Base-by-base conservation (phyloP, 805 yeast species). In the Saturnispora sanitii region DNA sequence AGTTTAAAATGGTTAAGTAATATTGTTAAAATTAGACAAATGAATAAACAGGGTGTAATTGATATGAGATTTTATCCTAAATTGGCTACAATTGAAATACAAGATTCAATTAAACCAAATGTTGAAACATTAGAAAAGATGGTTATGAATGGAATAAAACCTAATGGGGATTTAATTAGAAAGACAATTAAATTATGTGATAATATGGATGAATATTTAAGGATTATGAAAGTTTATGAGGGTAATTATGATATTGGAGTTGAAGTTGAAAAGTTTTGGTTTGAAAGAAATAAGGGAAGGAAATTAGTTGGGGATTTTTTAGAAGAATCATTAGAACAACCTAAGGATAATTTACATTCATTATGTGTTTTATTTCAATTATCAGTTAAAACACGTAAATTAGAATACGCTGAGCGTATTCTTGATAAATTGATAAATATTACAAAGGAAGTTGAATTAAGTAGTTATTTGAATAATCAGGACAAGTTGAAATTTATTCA, bases 401-500 rank as follows among this genome's bases (percentile, higher is more conserved):
- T 32, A 16, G 38, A 42, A 6, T 43, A 45, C 22, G 31, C 42
- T 3, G 8, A 28, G 4, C 6, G 2, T 4, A 33, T 45, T 8
- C 18, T 47, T 13, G 17, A 27, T 2, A 9, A 38, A 4, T 37
- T 45, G 21, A 29, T 36, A 4, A 11, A 33, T 12, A 27, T 25
- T 28, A n/a, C 19, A 12, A 6, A 4, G 21, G 23, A 43, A 13
- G 17, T 42, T n/a, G 25, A 45, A 19, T 43, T 44, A 5, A 26
- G 22, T 19, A n/a, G n/a, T n/a, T n/a, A n/a, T n/a, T n/a, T n/a
- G n/a, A 38, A 41, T 4, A 45, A 47, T 36, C 46, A 45, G 28
- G 13, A 34, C 2, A 43, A 32, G 12, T 27, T 46, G 15, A 44
- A 40, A 26, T 44, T 47, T 33, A n/a, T 42, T 11, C 42, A 43